Evolutionary conservation across 2,329 filamentous ascomycete genomes (phyloP), one percentile per base, ranked within the genome.

Genomic region (Rhexocercosporidium sp.): DNA sequence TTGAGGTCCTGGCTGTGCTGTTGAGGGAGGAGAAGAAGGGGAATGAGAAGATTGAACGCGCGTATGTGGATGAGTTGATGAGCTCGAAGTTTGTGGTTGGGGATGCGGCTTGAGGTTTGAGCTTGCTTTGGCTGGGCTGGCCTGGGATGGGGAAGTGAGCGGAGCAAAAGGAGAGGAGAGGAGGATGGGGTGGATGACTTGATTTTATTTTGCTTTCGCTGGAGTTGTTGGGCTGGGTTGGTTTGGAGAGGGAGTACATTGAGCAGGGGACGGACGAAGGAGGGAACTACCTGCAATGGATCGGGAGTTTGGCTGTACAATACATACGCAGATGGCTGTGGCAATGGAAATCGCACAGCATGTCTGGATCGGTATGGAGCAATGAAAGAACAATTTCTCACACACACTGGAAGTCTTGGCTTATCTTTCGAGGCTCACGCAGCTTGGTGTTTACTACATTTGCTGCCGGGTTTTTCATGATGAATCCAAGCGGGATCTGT

Each of bases 1-100:
- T 97, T 29, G 95, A 98, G 78, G 94, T 97, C 3, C 84, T 98
- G 5, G 92, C 94, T 0, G 92, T 98, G 18, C 80, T 98, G 56
- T 75, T 97, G 64, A 90, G 89, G 75, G 90, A 93, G 75, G 88
- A 91, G 75, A 81, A 85, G 5, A 85, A 81, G 66, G 84, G 83
- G 0, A 85, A 84, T 39, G 74, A 77, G 39, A 83, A 81, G 37
- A 78, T 85, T 39, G 86, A 96, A 79, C 84, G 83, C 71, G 92
- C 94, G 25, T 87, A 94, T 75, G 89, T 96, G 72, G 93, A 96
- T 77, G 86, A 89, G 71, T 76, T 87, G 76, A 83, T 85, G 82
- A 84, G 81, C 64, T 82, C 80, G 18, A 79, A 81, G 47, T 80
- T 80, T 64, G 77, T 80, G n/a, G 79, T 71, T 63, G 69, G 66